Percentiles rank a stretch among this genome's conserved stretches.
phyloP scores from a whole-genome alignment of 108 stramenopile species.

The Fragilaria crotonensis region DNA sequence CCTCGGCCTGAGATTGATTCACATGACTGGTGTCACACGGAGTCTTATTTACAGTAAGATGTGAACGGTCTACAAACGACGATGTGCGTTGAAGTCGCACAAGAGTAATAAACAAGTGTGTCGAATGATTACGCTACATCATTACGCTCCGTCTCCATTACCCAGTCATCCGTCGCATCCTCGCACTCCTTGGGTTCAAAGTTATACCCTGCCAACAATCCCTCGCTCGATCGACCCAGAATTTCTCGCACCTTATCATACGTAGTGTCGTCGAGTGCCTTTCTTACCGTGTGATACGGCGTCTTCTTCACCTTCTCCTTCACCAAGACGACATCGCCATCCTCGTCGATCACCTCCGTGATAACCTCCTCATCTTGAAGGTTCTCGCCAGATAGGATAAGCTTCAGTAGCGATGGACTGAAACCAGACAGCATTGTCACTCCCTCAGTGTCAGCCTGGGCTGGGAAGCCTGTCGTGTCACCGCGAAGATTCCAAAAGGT shows the following conservation, averaged over 20 bases:
- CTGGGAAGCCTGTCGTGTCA: constrained; percentile 27
- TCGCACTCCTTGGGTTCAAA: too few species aligned
- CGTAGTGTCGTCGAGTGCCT: constrained; percentile 23
- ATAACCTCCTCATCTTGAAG: constrained; percentile 28
- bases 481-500: constrained; percentile 51
- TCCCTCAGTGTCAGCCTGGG: constrained; percentile 16
- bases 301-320: constrained; percentile 19
- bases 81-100: too few species aligned
- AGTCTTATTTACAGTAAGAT: too few species aligned
- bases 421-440: constrained; percentile 33
- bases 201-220: constrained; percentile 2
- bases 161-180: too few species aligned
- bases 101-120: too few species aligned
- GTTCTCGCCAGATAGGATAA: constrained; percentile 34
- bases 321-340: constrained; percentile 12
- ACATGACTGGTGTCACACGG: too few species aligned
- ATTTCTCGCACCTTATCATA: constrained; percentile 21
- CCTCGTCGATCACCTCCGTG: constrained; percentile 19
- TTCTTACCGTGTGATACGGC: constrained; percentile 21
- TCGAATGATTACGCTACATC: too few species aligned
- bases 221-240: constrained; percentile 7
- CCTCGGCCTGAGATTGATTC: too few species aligned
- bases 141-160: too few species aligned
- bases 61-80: too few species aligned
- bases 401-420: constrained; percentile 37